Evolutionary conservation across 2,329 filamentous ascomycete species (phyloP), one percentile per base, ranked within the genome.

Genomic region (Phyllosticta paracitricarpa): DNA sequence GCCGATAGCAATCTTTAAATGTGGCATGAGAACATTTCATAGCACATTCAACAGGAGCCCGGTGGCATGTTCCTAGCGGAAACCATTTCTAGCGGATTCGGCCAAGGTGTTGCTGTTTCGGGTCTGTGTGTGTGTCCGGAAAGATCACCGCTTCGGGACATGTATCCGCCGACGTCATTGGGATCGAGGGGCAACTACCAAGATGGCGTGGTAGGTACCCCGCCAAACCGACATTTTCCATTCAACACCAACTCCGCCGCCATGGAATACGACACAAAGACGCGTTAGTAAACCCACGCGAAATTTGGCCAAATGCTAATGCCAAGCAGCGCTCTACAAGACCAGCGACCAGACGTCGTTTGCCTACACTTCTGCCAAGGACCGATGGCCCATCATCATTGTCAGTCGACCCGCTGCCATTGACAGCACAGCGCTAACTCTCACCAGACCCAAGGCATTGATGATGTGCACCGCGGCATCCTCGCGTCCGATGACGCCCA

Each of bases 361-460:
- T 72, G 94, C 89, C 58, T 91, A 86, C 74, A 81, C 86, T 63
- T 96, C 94, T 8, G 93, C 90, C 35, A 83, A 88, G 69, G 87
- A 91, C 66, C 83, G 94, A 73, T 99, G 93, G 94, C 94, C 94
- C 17, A 81, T 96, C 61, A 99, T 99, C 71, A 78, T 99, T 68
- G 91, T 95, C 69, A 72, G 83, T 71, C 55, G 26, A n/a, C 30
- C 9, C 28, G 57, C 10, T 22, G n/a, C 54, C 52, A 30, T 25
- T 28, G 19, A 22, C 40, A 9, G 54, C n/a, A 19, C 28, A 28
- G 57, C 26, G 6, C n/a, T 52, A 12, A 51, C 56, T 4, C 24
- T 56, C 3, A 6, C 55, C 24, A 95, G 90, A 97, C 94, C 17
- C 85, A 91, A 72, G 89, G 88, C 61, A 94, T 99, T 69, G 93